Evolutionary conservation across 768 basidiomycete genomes (phyloP).

Genomic region (Lactarius quietus): DNA sequence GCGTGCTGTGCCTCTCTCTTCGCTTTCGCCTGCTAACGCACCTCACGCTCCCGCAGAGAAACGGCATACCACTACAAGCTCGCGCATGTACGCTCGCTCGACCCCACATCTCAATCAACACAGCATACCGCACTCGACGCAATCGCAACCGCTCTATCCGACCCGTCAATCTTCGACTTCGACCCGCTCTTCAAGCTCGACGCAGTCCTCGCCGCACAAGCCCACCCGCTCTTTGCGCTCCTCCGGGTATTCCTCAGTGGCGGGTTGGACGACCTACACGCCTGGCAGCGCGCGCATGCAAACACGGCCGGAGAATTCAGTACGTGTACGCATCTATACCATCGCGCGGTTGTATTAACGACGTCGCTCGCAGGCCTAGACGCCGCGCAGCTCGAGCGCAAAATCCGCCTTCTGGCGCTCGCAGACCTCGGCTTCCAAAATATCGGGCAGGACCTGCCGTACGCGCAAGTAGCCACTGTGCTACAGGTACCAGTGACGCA

Average conservation of each 20-base stretch:
- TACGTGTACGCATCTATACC: conserved; percentile 30
- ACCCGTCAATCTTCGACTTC: conserved; percentile 72
- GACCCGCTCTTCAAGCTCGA: conserved; percentile 57
- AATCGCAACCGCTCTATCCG: conserved; percentile 60
- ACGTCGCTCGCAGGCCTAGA: conserved; percentile 48
- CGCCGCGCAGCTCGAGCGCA: conserved; percentile 59
- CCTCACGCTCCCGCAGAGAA: conserved; percentile 43
- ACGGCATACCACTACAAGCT: background rate
- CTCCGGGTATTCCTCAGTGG: conserved; percentile 67
- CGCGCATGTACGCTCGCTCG: background rate
- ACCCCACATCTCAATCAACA: background rate
- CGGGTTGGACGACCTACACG: conserved; percentile 50
- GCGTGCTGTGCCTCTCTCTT: conserved; percentile 23
- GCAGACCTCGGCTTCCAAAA: conserved; percentile 71
- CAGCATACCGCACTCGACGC: conserved; percentile 41
- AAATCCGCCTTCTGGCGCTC: conserved; percentile 73
- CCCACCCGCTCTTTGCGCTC: conserved; percentile 62
- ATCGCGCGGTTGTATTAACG: background rate
- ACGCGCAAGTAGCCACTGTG: conserved; percentile 61
- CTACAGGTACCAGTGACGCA: conserved; percentile 60
- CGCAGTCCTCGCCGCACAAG: background rate
- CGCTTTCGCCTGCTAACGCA: conserved; percentile 50
- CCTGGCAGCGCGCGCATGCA: conserved; percentile 38
- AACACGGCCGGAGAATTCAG: conserved; percentile 55
- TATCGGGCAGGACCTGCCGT: conserved; percentile 68